A percentile compares a stretch with the other conserved stretches of the same genome.
These are phyloP conservation scores for Cornus controversa DNA, from an alignment of 148 eudicot genomes.

Conservation along the genomic window DNA sequence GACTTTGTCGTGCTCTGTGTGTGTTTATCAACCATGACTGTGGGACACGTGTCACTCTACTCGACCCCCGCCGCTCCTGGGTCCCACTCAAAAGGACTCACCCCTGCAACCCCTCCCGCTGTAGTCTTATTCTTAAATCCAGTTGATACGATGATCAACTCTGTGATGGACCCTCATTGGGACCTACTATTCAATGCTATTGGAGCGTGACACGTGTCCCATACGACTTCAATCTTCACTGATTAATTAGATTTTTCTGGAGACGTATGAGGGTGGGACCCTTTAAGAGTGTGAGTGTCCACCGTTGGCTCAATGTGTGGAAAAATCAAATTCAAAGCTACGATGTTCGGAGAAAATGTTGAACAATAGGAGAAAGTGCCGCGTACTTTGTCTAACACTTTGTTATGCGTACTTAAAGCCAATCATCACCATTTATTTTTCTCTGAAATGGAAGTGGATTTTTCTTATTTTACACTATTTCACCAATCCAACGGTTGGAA, in stretches of 20 bases:
- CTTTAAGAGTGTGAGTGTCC: background rate
- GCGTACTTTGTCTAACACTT: background rate
- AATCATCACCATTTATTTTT: background rate
- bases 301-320: background rate
- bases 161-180: background rate
- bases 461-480: too few species aligned
- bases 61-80: background rate
- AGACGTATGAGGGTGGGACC: background rate
- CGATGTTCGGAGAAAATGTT: too few species aligned
- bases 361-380: background rate
- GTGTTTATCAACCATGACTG: background rate
- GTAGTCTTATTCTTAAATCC: background rate
- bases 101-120: background rate
- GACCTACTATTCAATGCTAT: background rate
- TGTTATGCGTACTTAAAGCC: background rate
- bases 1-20: slow-evolving; percentile 21
- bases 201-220: background rate
- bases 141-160: background rate
- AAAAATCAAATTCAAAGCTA: slow-evolving; percentile 4
- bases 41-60: slow-evolving; percentile 14
- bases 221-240: background rate
- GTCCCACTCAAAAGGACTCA: background rate
- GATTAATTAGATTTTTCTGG: background rate
- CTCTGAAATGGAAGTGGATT: background rate
- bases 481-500: too few species aligned